Evolutionary conservation across 495 filamentous ascomycete species (phyloP).

Genomic region (Terfezia boudieri): DNA sequence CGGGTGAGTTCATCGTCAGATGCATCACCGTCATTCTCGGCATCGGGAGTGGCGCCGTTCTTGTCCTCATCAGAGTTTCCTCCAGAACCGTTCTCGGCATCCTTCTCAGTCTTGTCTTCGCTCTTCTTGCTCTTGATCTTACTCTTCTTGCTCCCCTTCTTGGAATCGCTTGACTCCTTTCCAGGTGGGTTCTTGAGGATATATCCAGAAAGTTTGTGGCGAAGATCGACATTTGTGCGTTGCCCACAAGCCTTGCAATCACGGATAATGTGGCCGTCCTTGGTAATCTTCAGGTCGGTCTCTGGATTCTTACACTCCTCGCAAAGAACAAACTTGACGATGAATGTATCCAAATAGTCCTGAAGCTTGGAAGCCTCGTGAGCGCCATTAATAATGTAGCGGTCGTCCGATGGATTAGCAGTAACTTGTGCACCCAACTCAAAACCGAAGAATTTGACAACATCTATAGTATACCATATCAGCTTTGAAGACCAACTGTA

Average conservation of each 20-base stretch:
- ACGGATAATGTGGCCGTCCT: conserved; percentile 68
- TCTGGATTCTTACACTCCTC: conserved; percentile 99
- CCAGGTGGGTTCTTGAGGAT: conserved; percentile 89
- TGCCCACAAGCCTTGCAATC: conserved; percentile 99
- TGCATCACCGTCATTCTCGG: conserved; percentile 37
- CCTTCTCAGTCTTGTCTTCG: conserved; percentile 36
- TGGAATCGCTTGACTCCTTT: conserved; percentile 41
- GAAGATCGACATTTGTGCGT: conserved; percentile 69
- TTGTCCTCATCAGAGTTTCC: conserved; percentile 28
- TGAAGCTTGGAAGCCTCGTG: conserved; percentile 91
- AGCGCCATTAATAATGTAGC: conserved; percentile 99
- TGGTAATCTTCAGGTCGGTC: conserved; percentile 70
- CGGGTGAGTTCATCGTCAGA: conserved; percentile 88
- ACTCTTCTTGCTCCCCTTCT: conserved; percentile 63
- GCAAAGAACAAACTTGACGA: conserved; percentile 93
- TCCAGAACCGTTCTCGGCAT: conserved; percentile 46
- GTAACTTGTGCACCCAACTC: conserved; percentile 97
- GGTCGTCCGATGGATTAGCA: conserved; percentile 86
- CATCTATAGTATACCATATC: conserved; percentile 22
- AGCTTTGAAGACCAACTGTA: conserved; percentile 7
- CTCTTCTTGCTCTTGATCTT: conserved; percentile 47
- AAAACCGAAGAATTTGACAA: conserved; percentile 99
- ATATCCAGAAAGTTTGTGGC: conserved; percentile 90
- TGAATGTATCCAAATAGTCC: conserved; percentile 96
- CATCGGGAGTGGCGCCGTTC: conserved; percentile 33